Base-by-base conservation (phyloP, 345 rosid genomes). In the Salix caprea region DNA sequence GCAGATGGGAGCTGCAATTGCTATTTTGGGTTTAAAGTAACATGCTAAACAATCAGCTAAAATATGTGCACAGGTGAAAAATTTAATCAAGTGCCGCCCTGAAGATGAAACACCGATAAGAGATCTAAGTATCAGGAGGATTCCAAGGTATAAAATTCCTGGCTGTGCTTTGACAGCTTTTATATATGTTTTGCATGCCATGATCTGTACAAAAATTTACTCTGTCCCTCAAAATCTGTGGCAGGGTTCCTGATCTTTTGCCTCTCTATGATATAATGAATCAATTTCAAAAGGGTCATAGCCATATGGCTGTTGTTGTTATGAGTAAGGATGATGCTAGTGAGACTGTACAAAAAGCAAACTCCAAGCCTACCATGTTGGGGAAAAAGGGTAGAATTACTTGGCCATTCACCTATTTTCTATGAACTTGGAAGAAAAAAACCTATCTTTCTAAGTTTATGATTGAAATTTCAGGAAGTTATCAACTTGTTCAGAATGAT, bases 201-300 rank as follows among this genome's bases (percentile, higher is more conserved):
- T 19, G 14, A 46, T 46, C 52, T 46, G 52, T 46, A 46, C 52
- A 46, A 46, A 46, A 46, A 14, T 14, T 46, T 13, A 46, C 18
- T 46, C 52, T 14, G 5, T 46, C 18, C 19, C 21, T 69, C 21
- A n/a, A 73, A 66, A 79, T 65, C 24, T 70, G 19, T 65, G 50
- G 52, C 82, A 94, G 97, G 90, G 91, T 92, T 5, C 79, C 81
- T 76, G 85, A 82, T 44, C 81, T 72, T 32, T 73, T 88, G 72
- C 98, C 97, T 66, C 90, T 94, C 9, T 92, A 92, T 86, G 92
- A 92, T 56, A 90, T 94, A 66, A 72, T 94, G 66, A 85, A 85
- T 39, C 82, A 74, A 65, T 85, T 85, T 68, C 83, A 82, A 46
- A 74, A 76, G 72, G 85, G 87, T 71, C 77, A 84, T 7, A 84